phyloP scores from a whole-genome alignment of 1,284 basidiomycete genomes.

The Ganoderma meredithae region DNA sequence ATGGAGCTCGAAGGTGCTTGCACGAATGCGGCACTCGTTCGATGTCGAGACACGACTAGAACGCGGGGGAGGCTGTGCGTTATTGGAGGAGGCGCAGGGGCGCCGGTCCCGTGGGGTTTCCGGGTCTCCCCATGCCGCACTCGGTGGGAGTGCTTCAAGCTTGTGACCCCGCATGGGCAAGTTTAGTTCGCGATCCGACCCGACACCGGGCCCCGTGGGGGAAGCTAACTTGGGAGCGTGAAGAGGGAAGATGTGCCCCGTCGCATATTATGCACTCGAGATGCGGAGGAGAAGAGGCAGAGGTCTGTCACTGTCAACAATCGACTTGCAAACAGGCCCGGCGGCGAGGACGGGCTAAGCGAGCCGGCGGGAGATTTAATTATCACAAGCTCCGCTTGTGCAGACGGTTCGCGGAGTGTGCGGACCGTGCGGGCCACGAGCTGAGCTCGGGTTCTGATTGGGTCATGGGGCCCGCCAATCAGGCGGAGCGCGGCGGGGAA shows the following conservation, averaged over 20 bases:
- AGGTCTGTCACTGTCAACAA: too few species aligned
- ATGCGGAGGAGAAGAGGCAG: background rate
- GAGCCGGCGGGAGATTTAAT: conserved; percentile 1
- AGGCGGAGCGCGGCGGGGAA: background rate
- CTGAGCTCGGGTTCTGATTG: background rate
- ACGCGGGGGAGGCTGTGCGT: conserved; percentile 11
- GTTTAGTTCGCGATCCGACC: background rate
- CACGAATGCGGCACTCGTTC: background rate
- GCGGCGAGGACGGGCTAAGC: background rate
- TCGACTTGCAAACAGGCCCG: background rate
- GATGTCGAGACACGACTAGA: background rate
- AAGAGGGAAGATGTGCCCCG: background rate
- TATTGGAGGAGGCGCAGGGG: conserved; percentile 1
- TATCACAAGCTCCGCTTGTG: conserved; percentile 3
- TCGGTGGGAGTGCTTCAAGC: conserved; percentile 4
- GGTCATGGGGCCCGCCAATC: conserved; percentile 2
- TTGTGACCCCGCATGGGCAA: conserved; percentile 15
- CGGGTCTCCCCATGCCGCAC: background rate
- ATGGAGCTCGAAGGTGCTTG: background rate
- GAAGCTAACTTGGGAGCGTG: background rate
- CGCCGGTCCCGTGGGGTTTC: background rate
- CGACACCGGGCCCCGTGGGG: background rate
- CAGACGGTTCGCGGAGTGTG: background rate
- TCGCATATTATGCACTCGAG: background rate
- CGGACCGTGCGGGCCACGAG: background rate